phyloP scores from a whole-genome alignment of 352 stramenopile species.

The Phytopythium montanum region DNA sequence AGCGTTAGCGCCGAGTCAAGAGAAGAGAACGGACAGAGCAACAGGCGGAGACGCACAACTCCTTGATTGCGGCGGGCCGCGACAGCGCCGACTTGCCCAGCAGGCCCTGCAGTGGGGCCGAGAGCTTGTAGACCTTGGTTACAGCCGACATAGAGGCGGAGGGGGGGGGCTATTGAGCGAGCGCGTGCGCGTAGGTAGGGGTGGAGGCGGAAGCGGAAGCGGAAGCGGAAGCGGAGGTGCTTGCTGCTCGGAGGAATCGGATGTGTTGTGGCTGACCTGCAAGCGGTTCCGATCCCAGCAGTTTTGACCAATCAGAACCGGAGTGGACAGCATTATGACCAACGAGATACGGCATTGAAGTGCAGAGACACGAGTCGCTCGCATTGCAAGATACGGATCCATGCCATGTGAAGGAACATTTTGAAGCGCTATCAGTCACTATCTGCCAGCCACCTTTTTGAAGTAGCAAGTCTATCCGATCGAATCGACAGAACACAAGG shows the following conservation, averaged over 20 bases:
- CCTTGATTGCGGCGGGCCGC: constrained; percentile 61
- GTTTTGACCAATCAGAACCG: neutral
- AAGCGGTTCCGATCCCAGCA: neutral
- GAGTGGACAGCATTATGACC: neutral
- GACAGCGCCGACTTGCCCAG: constrained; percentile 71
- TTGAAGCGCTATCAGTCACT: too few relatives aligned
- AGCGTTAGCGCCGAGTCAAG: neutral
- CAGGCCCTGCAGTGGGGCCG: constrained; percentile 47
- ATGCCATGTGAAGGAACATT: too few relatives aligned
- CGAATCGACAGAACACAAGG: too few relatives aligned
- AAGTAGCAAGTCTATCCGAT: too few relatives aligned
- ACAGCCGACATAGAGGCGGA: neutral
- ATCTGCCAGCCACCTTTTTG: too few relatives aligned
- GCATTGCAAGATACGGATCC: neutral
- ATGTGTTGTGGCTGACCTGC: neutral
- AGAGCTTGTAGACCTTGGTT: constrained; percentile 58
- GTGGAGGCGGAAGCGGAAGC: too few relatives aligned
- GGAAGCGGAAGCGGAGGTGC: too few relatives aligned
- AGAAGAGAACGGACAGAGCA: neutral
- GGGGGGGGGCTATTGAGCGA: too few relatives aligned
- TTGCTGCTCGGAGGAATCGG: too few relatives aligned
- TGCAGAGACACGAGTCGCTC: neutral
- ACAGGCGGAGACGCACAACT: constrained; percentile 49
- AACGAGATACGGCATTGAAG: neutral
- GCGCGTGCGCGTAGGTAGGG: too few relatives aligned